A percentile compares a stretch with the other conserved stretches of the same genome.
phyloP scores from a whole-genome alignment of 2,329 filamentous ascomycete species.

The Pleurostoma richardsiae region DNA sequence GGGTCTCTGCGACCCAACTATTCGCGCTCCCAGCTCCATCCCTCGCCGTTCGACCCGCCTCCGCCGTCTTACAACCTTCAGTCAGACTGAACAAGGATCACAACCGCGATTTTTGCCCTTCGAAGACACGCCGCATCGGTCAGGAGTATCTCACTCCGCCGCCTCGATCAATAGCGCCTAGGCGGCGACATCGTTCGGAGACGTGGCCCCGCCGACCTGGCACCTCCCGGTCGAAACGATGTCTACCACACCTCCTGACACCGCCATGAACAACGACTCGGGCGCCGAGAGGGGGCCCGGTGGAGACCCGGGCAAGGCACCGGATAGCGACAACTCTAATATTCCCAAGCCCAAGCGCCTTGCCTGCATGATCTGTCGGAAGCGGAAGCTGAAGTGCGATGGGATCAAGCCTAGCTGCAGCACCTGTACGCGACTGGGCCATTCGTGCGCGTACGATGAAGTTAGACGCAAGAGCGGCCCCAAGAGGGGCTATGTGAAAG shows the following conservation, averaged over 20 bases:
- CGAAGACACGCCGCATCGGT: too few relatives aligned
- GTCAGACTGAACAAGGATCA: too few relatives aligned
- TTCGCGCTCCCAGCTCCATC: too few relatives aligned
- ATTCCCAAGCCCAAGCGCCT: conserved; percentile 85
- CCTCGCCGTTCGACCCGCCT: too few relatives aligned
- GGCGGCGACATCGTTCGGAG: too few relatives aligned
- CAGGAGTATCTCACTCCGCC: too few relatives aligned
- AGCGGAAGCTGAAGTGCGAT: conserved; percentile 88
- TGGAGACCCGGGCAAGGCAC: conserved; percentile 6
- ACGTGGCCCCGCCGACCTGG: too few relatives aligned
- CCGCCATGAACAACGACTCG: conserved; percentile 12
- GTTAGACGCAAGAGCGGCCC: conserved; percentile 91
- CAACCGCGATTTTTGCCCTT: too few relatives aligned
- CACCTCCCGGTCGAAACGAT: not conserved
- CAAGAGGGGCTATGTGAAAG: conserved; percentile 91
- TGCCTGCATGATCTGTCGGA: conserved; percentile 90
- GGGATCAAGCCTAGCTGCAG: conserved; percentile 79
- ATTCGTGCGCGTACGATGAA: conserved; percentile 87
- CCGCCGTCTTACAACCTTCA: too few relatives aligned
- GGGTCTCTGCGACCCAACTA: too few relatives aligned
- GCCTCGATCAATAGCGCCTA: too few relatives aligned
- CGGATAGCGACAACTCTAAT: conserved; percentile 37
- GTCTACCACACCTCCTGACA: conserved; percentile 1
- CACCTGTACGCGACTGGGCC: conserved; percentile 80
- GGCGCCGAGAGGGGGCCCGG: conserved; percentile 4